These are phyloP conservation scores for Bigelowiella natans DNA, from an alignment of 78 protist species.

Conservation along the genomic window DNA sequence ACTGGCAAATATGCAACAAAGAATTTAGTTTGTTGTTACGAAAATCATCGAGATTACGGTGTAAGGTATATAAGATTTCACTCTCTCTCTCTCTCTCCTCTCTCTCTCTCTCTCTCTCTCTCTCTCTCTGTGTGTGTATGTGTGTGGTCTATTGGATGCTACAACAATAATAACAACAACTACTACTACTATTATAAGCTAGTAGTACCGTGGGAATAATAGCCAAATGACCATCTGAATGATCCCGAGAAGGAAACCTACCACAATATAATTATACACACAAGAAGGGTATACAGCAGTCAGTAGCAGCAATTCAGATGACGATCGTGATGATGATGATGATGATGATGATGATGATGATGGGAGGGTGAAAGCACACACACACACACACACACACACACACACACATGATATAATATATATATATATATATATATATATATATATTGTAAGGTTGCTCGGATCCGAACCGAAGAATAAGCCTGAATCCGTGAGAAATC, in stretches of 20 bases:
- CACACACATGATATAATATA: not conserved
- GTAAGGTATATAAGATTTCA: not conserved
- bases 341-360: no score
- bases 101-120: not conserved
- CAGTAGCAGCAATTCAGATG: no score
- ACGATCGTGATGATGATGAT: no score
- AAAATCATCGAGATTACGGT: not conserved
- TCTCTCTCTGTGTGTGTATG: no score
- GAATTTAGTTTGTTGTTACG: no score
- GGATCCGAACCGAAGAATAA: not conserved
- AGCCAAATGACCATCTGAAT: not conserved
- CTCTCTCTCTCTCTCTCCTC: not conserved
- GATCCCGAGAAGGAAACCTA: not conserved
- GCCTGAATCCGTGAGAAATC: not conserved
- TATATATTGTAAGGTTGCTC: no score
- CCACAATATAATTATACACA: not conserved
- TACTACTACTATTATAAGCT: no score
- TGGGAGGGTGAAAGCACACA: no score
- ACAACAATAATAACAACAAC: no score
- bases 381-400: not conserved
- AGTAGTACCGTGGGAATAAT: not conserved
- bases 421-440: not conserved
- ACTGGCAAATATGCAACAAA: no score
- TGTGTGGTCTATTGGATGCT: no score
- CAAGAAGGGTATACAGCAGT: not conserved